Base-by-base conservation (phyloP, 805 yeast species). In the Candida glaebosa region DNA sequence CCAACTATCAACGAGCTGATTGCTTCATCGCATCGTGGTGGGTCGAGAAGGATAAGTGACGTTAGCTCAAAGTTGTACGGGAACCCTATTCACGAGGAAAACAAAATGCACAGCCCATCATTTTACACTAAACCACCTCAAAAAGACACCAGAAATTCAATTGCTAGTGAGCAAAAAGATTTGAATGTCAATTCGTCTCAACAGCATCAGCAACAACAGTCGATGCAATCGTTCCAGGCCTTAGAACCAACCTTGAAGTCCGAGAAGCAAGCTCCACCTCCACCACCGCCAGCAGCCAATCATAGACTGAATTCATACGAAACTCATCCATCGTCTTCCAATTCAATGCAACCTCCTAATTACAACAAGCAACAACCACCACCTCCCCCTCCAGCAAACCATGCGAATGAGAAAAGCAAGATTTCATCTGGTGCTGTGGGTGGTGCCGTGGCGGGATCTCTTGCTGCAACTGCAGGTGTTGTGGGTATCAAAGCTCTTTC, bases 261-360 rank as follows among this genome's bases (percentile, higher is more conserved):
- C 19, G 43, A 22, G 19, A 33, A 32, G 8, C 43, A 38, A 39
- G 25, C 18, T 9, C 42, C 41, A 8, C 66, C 55, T 5, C 58
- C 64, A 16, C 70, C 74, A 10, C n/a, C n/a, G n/a, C 68, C 68
- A 45, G 58, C 67, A 6, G 63, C 63, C 8, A 64, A 57, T 39
- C 65, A 65, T 44, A 45, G 47, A n/a, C n/a, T n/a, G n/a, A n/a
- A n/a, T n/a, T n/a, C n/a, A n/a, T n/a, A n/a, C n/a, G n/a, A n/a
- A n/a, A n/a, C n/a, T n/a, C n/a, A n/a, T n/a, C n/a, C 41, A 18
- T 38, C 43, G 6, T 25, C 44, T 4, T 42, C 28, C 12, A 24
- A 12, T 24, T 24, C 10, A 16, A 12, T 31, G 34, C 10, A n/a
- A 12, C 15, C 33, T 15, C 51, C 56, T 9, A 54, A 60, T 8